Conservation (phyloP, 2,329 filamentous ascomycete species). For the Pseudohalonectria lignicola region DNA sequence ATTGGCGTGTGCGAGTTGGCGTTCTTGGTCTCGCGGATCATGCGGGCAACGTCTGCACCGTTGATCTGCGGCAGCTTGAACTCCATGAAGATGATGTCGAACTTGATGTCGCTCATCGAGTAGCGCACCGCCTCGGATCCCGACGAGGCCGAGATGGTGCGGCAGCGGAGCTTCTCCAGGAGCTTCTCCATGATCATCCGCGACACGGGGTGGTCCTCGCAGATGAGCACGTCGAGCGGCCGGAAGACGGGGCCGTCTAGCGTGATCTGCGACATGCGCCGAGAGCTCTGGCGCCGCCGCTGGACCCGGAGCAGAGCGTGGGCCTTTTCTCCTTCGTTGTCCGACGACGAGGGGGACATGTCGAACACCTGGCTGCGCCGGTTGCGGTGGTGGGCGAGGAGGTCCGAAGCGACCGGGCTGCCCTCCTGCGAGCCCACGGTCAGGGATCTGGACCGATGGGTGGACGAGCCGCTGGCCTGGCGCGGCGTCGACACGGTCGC, state of each 20-base stretch:
- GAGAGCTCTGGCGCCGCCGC: constrained; percentile 86
- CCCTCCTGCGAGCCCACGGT: constrained; percentile 93
- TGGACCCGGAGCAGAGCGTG: constrained; percentile 84
- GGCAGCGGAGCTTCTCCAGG: constrained; percentile 87
- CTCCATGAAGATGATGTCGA: constrained; percentile 97
- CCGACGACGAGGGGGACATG: constrained; percentile 92
- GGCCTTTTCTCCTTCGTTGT: constrained; percentile 89
- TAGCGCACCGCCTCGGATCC: constrained; percentile 88
- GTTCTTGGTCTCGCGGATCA: constrained; percentile 96
- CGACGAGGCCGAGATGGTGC: constrained; percentile 83
- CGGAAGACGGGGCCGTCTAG: constrained; percentile 79
- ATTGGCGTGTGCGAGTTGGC: constrained; percentile 91
- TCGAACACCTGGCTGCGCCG: constrained; percentile 91
- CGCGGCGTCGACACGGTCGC: constrained; percentile 51
- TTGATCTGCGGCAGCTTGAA: constrained; percentile 93
- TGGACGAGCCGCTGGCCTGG: constrained; percentile 43
- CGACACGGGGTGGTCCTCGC: constrained; percentile 94
- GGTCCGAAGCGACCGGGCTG: constrained; percentile 59
- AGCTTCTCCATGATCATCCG: constrained; percentile 98
- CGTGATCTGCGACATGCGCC: constrained; percentile 83
- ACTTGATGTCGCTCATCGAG: constrained; percentile 94
- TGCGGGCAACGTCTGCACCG: constrained; percentile 87
- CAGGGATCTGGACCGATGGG: constrained; percentile 71
- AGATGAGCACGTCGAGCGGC: constrained; percentile 87
- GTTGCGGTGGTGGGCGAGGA: constrained; percentile 66